Base-by-base conservation (phyloP, 179 eudicot species). In the Beta macrorhiza region DNA sequence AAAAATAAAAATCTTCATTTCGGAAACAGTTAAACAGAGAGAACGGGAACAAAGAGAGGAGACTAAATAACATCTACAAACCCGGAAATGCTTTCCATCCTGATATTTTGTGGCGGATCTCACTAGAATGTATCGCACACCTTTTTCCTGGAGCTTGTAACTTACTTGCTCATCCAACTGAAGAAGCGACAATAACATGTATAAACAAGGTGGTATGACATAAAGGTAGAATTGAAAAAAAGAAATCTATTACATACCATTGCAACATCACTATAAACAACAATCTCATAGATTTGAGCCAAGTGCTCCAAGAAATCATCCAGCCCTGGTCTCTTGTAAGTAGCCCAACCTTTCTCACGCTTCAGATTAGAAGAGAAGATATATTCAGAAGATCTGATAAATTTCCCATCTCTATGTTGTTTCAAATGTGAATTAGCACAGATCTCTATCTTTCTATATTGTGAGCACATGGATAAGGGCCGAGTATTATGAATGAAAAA, bases 291-390 rank as follows among this genome's bases (percentile, higher is more conserved):
- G 72, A 79, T 86, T 59, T 90, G 90, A 79, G 92, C 87, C 67
- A 93, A 15, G 58, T 90, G 92, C 84, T 86, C 90, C 91, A 93
- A 81, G 80, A 93, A 93, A 67, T 82, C 92, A 83, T 93, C 96
- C 72, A 93, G 89, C 59, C 97, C 96, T 57, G 97, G 97, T 80
- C 97, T 92, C 87, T 93, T 93, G 79, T 85, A 92, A 69, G 97
- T 92, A 80, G 87, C 79, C 97, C 97, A 93, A 72, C 97, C 97
- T 85, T 88, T 87, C 62, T 92, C 97, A 82, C 94, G 93, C 97
- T 93, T 83, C 55, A 52, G 59, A 79, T 20, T 61, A 52, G 70
- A 82, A 9, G 63, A 42, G 17, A 37, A 76, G 15, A 47, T 44
- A 65, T 52, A 42, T 25, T 78, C 22, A 75, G 82, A 72, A 78